Conservation (phyloP, 306 rosid species). For the Sindora glabra region DNA sequence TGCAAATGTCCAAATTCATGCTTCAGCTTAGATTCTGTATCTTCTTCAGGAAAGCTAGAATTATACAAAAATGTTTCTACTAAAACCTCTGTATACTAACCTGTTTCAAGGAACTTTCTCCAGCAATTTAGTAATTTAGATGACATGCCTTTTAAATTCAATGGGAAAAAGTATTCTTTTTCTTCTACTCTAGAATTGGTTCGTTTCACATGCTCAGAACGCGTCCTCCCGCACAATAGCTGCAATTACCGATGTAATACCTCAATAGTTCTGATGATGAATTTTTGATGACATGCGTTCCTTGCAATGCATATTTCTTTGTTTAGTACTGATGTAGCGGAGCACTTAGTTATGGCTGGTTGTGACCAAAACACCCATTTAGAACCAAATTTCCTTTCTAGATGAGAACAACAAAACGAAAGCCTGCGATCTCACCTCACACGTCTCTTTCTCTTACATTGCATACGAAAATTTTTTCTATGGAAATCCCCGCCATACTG, state of each 20-base stretch:
- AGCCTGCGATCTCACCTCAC: too few relatives aligned
- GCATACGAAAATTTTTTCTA: too few relatives aligned
- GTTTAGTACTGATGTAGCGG: background rate
- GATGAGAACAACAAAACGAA: too few relatives aligned
- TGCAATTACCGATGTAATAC: background rate
- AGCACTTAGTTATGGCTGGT: background rate
- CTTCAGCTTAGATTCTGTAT: slow-evolving; percentile 52
- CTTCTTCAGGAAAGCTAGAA: slow-evolving; percentile 36
- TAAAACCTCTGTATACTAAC: slow-evolving; percentile 42
- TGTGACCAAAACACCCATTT: background rate
- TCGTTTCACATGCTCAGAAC: background rate
- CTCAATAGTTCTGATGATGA: background rate
- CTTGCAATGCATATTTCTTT: background rate
- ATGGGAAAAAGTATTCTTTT: background rate
- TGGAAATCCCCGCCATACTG: too few relatives aligned
- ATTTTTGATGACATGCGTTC: background rate
- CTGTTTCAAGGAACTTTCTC: slow-evolving; percentile 20
- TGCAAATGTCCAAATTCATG: slow-evolving; percentile 53
- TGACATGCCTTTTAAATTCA: slow-evolving; percentile 10
- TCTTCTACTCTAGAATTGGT: background rate
- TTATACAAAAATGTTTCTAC: slow-evolving; percentile 37
- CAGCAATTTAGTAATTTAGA: slow-evolving; percentile 17
- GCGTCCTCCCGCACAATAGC: background rate
- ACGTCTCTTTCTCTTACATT: too few relatives aligned
- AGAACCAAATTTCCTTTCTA: too few relatives aligned